phyloP scores from a whole-genome alignment of 495 filamentous ascomycete species.

The Xylaria venustula region DNA sequence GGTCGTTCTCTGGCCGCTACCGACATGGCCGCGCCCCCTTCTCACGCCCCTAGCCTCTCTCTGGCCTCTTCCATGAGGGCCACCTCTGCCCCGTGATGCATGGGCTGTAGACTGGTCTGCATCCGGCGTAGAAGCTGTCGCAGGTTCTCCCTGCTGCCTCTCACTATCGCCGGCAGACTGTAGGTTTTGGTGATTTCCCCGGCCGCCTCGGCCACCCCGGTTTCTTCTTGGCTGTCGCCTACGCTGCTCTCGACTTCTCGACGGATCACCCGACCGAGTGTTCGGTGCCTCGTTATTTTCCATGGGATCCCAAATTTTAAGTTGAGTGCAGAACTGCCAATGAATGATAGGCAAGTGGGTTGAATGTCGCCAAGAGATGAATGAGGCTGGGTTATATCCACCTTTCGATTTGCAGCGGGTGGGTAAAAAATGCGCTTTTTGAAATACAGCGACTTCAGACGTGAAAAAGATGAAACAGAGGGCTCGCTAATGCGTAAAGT shows the following conservation, averaged over 20 bases:
- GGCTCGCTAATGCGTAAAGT: background rate
- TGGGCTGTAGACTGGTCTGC: background rate
- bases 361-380: background rate
- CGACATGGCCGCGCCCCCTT: constrained; percentile 26
- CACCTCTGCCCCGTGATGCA: background rate
- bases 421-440: constrained; percentile 45
- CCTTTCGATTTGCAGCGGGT: too few relatives aligned
- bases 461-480: background rate
- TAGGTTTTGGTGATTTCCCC: constrained; percentile 27
- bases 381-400: too few relatives aligned
- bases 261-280: constrained; percentile 1
- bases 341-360: background rate
- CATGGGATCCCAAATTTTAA: constrained; percentile 8
- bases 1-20: constrained; percentile 29
- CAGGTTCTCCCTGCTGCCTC: constrained; percentile 1
- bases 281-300: constrained; percentile 10
- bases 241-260: constrained; percentile 14
- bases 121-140: background rate
- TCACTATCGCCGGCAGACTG: constrained; percentile 4
- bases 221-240: constrained; percentile 21
- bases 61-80: constrained; percentile 19
- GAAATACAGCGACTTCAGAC: constrained; percentile 55
- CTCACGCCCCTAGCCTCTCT: constrained; percentile 38
- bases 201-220: constrained; percentile 18
- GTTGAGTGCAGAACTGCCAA: background rate